Conservation (phyloP, 768 basidiomycete species). For the Amanita fuliginea region DNA sequence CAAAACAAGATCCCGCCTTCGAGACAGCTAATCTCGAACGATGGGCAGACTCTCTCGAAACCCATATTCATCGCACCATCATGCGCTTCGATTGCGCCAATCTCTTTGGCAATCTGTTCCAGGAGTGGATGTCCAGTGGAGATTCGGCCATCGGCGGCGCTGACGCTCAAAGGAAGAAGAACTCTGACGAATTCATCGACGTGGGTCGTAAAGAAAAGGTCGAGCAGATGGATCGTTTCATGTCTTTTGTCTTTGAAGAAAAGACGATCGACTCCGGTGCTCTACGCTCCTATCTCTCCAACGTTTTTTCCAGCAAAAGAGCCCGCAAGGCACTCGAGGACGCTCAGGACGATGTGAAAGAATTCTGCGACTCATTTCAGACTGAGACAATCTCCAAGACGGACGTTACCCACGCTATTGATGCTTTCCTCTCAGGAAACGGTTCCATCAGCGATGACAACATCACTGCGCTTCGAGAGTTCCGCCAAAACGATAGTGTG, state of each 20-base stretch:
- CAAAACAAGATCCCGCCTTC: constrained; percentile 29
- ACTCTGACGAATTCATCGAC: constrained; percentile 16
- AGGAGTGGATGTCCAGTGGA: constrained; percentile 33
- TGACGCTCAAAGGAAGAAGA: constrained; percentile 4
- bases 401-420: constrained; percentile 22
- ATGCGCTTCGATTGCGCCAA: constrained; percentile 28
- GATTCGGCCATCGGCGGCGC: constrained; percentile 21
- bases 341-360: constrained; percentile 18
- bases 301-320: constrained; percentile 24
- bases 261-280: constrained; percentile 20
- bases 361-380: constrained; percentile 18
- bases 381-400: constrained; percentile 13
- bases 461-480: constrained; percentile 28
- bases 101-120: constrained; percentile 30
- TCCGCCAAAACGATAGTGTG: constrained; percentile 25
- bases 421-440: constrained; percentile 20
- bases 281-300: constrained; percentile 23
- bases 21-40: constrained; percentile 20
- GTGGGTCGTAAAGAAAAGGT: constrained; percentile 29
- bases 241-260: constrained; percentile 29
- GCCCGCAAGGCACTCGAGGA: constrained; percentile 17
- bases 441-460: constrained; percentile 30
- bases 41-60: constrained; percentile 28
- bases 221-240: constrained; percentile 28
- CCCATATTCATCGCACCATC: constrained; percentile 24